Evolutionary conservation across 805 yeast genomes (phyloP).

Genomic region (Huiozyma naganishii): DNA sequence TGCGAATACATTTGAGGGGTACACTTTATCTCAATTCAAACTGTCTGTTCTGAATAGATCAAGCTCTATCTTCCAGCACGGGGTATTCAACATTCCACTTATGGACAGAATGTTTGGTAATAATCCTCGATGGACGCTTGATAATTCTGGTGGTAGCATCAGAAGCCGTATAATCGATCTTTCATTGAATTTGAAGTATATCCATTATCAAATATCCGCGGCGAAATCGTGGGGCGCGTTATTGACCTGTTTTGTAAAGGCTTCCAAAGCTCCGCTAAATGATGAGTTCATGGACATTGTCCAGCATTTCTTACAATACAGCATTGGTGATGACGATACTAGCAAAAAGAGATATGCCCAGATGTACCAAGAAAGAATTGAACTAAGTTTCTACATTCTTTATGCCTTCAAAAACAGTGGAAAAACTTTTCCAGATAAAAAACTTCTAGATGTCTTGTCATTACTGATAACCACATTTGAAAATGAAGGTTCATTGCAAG

Average conservation of each 20-base stretch:
- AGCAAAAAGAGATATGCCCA: constrained; percentile 35
- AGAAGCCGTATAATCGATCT: constrained; percentile 44
- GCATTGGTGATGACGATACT: constrained; percentile 41
- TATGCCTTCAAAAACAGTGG: constrained; percentile 20
- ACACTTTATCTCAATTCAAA: constrained; percentile 41
- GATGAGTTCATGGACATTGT: constrained; percentile 32
- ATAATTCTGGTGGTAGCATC: constrained; percentile 22
- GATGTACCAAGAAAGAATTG: constrained; percentile 52
- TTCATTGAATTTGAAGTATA: constrained; percentile 52
- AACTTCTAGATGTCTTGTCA: constrained; percentile 17
- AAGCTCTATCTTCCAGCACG: constrained; percentile 40
- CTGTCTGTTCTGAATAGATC: constrained; percentile 35
- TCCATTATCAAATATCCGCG: constrained; percentile 54
- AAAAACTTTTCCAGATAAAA: constrained; percentile 15
- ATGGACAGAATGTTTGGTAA: constrained; percentile 49
- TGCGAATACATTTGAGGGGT: constrained; percentile 36
- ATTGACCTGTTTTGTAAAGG: constrained; percentile 52
- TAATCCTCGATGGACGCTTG: constrained; percentile 35
- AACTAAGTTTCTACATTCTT: constrained; percentile 46
- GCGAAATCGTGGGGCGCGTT: constrained; percentile 75
- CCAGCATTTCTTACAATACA: constrained; percentile 34
- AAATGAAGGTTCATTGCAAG: constrained; percentile 37
- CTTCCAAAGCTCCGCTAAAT: constrained; percentile 24
- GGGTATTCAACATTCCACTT: constrained; percentile 47
- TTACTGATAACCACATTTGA: constrained; percentile 29